These are phyloP conservation scores for Yarrowia keelungensis DNA, from an alignment of 805 yeast genomes.

Conservation along the genomic window DNA sequence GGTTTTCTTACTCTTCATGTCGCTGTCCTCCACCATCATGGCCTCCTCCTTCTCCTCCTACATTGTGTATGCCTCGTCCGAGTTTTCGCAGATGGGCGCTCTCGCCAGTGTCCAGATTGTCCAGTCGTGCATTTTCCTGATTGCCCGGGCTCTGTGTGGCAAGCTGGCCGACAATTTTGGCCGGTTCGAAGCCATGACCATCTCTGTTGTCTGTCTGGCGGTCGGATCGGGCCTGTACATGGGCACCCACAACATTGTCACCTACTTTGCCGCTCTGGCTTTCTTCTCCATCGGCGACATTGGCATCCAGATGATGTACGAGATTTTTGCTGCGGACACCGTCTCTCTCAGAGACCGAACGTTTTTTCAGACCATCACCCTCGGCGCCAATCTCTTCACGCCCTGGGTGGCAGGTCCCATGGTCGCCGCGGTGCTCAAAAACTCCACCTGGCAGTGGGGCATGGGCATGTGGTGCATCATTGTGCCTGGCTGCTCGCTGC, in stretches of 20 bases:
- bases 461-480: constrained; percentile 59
- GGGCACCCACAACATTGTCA: constrained; percentile 46
- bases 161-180: constrained; percentile 32
- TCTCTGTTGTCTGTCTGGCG: constrained; percentile 17
- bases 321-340: constrained; percentile 51
- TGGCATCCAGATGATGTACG: constrained; percentile 51
- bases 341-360: constrained; percentile 54
- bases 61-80: constrained; percentile 29
- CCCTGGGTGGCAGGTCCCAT: constrained; percentile 52
- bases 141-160: constrained; percentile 21
- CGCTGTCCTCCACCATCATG: constrained; percentile 12
- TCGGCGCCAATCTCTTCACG: constrained; percentile 52
- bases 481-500: constrained; percentile 52
- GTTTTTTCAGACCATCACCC: constrained; percentile 49
- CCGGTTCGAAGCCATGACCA: constrained; percentile 26
- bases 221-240: constrained; percentile 26
- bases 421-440: constrained; percentile 46
- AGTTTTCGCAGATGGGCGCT: constrained; percentile 26
- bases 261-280: constrained; percentile 53
- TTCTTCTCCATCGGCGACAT: constrained; percentile 52
- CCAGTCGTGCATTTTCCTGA: constrained; percentile 10
- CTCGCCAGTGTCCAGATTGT: constrained; percentile 22
- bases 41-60: constrained; percentile 18
- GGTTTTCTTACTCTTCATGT: constrained; percentile 21
- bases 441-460: constrained; percentile 60